Evolutionary conservation across 345 rosid species (phyloP), one percentile per base, ranked within the genome.

Genomic region (Eucalyptus regnans): DNA sequence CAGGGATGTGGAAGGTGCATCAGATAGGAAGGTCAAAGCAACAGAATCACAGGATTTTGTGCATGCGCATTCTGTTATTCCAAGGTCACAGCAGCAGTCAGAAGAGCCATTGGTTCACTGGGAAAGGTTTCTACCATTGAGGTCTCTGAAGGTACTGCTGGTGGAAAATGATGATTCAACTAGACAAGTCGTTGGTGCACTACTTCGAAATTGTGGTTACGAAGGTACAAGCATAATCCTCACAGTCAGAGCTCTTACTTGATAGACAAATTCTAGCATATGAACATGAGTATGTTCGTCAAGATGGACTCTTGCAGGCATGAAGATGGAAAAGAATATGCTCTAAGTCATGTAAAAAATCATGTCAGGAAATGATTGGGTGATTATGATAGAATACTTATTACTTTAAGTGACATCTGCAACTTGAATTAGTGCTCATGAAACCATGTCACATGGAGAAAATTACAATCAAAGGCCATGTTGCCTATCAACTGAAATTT

Each of bases 161-260:
- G 96, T 96, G 89, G 99, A 97, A 88, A 90, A 94, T 89, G 99
- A 97, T 90, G 95, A 94, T 89, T 97, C 96, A 37, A 97, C 99
- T 66, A 97, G 99, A 43, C 96, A 95, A 86, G 93, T 96, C 62
- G 96, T 97, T 83, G 90, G 95, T 92, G 99, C 99, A 22, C 91
- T 96, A 87, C 98, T 97, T 43, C 97, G 95, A 87, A 97, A 97
- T 87, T 97, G 97, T 91, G 92, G 99, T 88, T 96, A 95, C 88
- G 95, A 95, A 92, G 98, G 99, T 95, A 62, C 90, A 93, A 90
- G 79, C 84, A 41, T 50, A 33, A 71, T 18, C 20, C 44, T 17
- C 81, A 31, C 43, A 33, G 46, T 71, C 81, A 33, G 81, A 71
- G 13, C 25, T 22, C 44, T 71, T 33, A 9, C 81, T 37, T 71